phyloP scores from a whole-genome alignment of 2,329 filamentous ascomycete genomes.

The Colletotrichum tropicale region DNA sequence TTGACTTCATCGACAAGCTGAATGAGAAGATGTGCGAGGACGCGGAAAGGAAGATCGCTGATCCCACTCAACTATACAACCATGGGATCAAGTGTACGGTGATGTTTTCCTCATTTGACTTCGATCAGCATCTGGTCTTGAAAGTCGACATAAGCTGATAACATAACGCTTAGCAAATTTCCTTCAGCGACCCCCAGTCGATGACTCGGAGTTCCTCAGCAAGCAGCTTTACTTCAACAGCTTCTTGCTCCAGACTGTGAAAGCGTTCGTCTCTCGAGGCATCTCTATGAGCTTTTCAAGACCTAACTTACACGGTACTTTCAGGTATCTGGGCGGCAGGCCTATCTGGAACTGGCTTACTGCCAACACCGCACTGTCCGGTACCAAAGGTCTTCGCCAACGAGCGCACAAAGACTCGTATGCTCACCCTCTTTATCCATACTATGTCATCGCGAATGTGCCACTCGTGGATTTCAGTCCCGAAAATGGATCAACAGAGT shows the following conservation, averaged over 20 bases:
- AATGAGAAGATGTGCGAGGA: constrained; percentile 65
- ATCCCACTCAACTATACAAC: constrained; percentile 64
- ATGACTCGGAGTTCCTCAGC: neutral
- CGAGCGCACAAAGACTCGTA: neutral
- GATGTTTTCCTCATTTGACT: neutral
- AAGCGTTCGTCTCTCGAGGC: neutral
- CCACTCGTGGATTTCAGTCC: constrained; percentile 54
- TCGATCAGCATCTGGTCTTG: neutral
- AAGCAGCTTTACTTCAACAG: neutral
- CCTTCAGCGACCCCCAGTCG: neutral
- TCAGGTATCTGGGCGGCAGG: neutral
- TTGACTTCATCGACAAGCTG: constrained; percentile 55
- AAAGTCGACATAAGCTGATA: neutral
- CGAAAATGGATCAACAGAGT: constrained; percentile 59
- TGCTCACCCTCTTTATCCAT: neutral
- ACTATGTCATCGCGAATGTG: constrained; percentile 28
- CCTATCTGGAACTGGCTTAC: neutral
- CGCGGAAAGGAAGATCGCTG: constrained; percentile 52
- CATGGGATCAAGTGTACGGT: constrained; percentile 58
- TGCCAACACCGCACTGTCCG: neutral
- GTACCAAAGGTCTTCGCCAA: neutral
- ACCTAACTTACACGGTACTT: neutral
- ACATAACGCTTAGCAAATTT: neutral
- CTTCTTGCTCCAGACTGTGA: neutral
- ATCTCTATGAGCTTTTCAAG: neutral